phyloP scores from a whole-genome alignment of 495 filamentous ascomycete genomes.

The Pseudotulostoma volvatum region DNA sequence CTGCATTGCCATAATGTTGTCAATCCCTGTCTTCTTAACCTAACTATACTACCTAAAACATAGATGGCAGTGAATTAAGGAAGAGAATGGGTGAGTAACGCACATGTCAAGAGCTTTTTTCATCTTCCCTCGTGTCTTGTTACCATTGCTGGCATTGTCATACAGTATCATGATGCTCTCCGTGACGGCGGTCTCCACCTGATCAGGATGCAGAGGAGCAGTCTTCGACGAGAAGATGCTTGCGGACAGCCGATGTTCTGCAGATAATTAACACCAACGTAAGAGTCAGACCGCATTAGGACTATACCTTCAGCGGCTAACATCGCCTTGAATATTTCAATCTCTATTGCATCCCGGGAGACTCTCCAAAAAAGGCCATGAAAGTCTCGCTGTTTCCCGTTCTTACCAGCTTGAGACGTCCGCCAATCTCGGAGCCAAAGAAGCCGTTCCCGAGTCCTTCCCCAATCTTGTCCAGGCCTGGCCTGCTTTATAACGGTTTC shows the following conservation, averaged over 20 bases:
- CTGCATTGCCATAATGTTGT: too few species aligned
- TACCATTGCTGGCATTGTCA: slow-evolving; percentile 83
- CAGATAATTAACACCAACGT: neutral
- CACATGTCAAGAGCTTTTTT: slow-evolving; percentile 74
- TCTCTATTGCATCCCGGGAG: slow-evolving; percentile 46
- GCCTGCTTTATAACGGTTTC: slow-evolving; percentile 32
- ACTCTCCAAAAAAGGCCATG: slow-evolving; percentile 58
- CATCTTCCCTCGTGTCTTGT: slow-evolving; percentile 63
- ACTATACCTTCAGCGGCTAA: slow-evolving; percentile 49
- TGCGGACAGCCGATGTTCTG: slow-evolving; percentile 50
- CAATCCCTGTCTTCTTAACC: too few species aligned
- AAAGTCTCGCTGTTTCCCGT: slow-evolving; percentile 10
- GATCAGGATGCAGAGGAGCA: slow-evolving; percentile 29
- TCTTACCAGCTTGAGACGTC: slow-evolving; percentile 15
- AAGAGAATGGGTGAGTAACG: slow-evolving; percentile 13
- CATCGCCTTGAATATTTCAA: slow-evolving; percentile 58
- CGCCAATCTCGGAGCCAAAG: slow-evolving; percentile 78
- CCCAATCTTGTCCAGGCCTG: slow-evolving; percentile 54
- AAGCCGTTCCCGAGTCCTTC: slow-evolving; percentile 43
- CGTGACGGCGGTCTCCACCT: slow-evolving; percentile 50
- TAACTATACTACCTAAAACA: too few species aligned
- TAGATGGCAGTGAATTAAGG: neutral
- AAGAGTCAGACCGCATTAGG: neutral
- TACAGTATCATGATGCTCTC: slow-evolving; percentile 56
- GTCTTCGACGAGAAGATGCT: slow-evolving; percentile 46